Evolutionary conservation across 345 rosid species (phyloP), one percentile per base, ranked within the genome.

Genomic region (Dimocarpus longan): DNA sequence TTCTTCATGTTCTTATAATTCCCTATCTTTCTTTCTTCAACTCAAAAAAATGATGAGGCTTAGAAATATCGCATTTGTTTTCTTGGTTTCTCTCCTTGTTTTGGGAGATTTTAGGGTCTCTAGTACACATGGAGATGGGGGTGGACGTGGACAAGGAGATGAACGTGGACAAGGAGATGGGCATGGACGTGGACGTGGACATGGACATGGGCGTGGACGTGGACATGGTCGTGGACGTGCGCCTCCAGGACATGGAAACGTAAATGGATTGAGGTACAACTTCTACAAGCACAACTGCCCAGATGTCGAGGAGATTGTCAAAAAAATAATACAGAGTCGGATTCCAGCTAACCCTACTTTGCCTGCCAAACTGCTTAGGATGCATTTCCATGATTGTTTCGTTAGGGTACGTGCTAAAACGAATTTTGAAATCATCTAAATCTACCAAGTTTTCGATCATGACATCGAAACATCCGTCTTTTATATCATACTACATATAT

Each of bases 381-480:
- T 86, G 82, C 95, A 92, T 12, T 92, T 81, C 81, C 95, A 90
- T 75, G 95, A 92, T 69, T 92, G 91, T 74, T 86, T 90, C 66
- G 95, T 86, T 28, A 85, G 89, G 91, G 90, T 90, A 85, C 18
- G 18, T 52, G 18, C 18, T 52, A 10, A 10, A 12, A 32, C 3
- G 44, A 1, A 42, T 42, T 42, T 52, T 52, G 57, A 52, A 52
- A 52, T 7, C 57, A 52, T 52, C 18, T 46, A 1, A 26, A 26
- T 26, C 28, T 26, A 26, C 28, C 28, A 26, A 1, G 0, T 26
- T 26, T 0, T 26, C 28, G 28, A 26, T 26, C 28, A 26, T 0
- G 28, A 26, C 28, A 26, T 26, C 28, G 28, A 26, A 26, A 46
- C 52, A 32, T 32, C 37, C 2, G 3, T 32, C 37, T 32, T 32